Evolutionary conservation across 176 grass and related monocot species (phyloP).

Genomic region (Dactylis glomerata): DNA sequence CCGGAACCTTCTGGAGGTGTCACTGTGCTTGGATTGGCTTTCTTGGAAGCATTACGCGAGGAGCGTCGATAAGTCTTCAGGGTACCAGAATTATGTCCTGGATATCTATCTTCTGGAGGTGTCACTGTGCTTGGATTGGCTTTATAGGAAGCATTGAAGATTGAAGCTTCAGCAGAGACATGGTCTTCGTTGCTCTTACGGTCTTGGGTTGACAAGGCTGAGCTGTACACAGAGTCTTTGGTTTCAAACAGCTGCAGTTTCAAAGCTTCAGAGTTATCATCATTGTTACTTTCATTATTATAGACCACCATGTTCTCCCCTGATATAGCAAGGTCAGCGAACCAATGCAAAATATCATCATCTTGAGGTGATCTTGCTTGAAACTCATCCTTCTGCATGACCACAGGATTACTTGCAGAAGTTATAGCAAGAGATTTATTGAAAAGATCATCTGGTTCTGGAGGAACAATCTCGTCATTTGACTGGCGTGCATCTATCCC

Average conservation of each 20-base stretch:
- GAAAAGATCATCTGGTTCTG: slow-evolving; percentile 31
- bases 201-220: slow-evolving; percentile 18
- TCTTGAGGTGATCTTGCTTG: neutral
- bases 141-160: slow-evolving; percentile 27
- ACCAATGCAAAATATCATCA: slow-evolving; percentile 65
- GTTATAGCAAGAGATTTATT: slow-evolving; percentile 29
- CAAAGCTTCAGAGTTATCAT: slow-evolving; percentile 56
- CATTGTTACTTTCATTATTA: slow-evolving; percentile 8
- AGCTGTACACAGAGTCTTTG: slow-evolving; percentile 11
- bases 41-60: neutral
- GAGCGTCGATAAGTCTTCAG: neutral
- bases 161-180: slow-evolving; percentile 27
- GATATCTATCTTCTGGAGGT: slow-evolving; percentile 52
- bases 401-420: slow-evolving; percentile 52
- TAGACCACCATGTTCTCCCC: slow-evolving; percentile 19
- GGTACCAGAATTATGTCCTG: slow-evolving; percentile 53
- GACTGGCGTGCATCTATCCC: slow-evolving; percentile 21
- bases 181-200: slow-evolving; percentile 7
- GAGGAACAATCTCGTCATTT: slow-evolving; percentile 12
- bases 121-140: slow-evolving; percentile 37
- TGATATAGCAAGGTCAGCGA: slow-evolving; percentile 43
- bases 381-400: slow-evolving; percentile 33
- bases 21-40: slow-evolving; percentile 42
- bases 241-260: slow-evolving; percentile 50
- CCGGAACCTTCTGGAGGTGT: slow-evolving; percentile 61